These are phyloP conservation scores for Prunus fruticosa DNA, from an alignment of 306 rosid species.

Conservation along the genomic window DNA sequence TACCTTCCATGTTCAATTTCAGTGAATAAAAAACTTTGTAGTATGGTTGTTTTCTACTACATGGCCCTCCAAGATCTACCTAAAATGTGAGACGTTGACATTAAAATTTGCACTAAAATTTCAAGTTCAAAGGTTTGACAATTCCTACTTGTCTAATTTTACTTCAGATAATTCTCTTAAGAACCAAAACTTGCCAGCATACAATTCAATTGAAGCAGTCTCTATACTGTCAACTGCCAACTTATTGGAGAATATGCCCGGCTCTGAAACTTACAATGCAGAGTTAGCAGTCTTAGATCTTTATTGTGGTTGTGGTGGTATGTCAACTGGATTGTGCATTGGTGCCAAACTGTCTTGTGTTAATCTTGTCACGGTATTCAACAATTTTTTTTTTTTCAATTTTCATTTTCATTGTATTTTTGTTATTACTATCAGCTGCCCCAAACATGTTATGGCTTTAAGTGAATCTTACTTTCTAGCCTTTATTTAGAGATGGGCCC, in stretches of 20 bases:
- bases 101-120: conserved; percentile 13
- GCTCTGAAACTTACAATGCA: conserved; percentile 28
- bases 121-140: conserved; percentile 18
- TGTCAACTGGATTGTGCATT: conserved; percentile 92
- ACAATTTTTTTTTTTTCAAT: conserved; percentile 8
- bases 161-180: conserved; percentile 48
- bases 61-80: not conserved
- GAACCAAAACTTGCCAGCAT: conserved; percentile 27
- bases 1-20: too few relatives aligned
- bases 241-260: conserved; percentile 26
- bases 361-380: conserved; percentile 68
- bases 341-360: conserved; percentile 80
- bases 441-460: conserved; percentile 6
- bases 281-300: conserved; percentile 69
- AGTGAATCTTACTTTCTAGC: conserved; percentile 24
- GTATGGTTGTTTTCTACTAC: not conserved
- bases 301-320: conserved; percentile 94
- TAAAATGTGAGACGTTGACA: not conserved
- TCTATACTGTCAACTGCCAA: conserved; percentile 28
- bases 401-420: conserved; percentile 7
- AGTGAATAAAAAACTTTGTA: too few relatives aligned
- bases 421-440: conserved; percentile 6
- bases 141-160: conserved; percentile 16
- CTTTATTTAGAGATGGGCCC: conserved; percentile 77
- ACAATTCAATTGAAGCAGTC: conserved; percentile 23